A percentile compares a stretch with the other conserved stretches of the same genome.
phyloP scores from a whole-genome alignment of 2,329 filamentous ascomycete species.

The Waltergamsia citrina region DNA sequence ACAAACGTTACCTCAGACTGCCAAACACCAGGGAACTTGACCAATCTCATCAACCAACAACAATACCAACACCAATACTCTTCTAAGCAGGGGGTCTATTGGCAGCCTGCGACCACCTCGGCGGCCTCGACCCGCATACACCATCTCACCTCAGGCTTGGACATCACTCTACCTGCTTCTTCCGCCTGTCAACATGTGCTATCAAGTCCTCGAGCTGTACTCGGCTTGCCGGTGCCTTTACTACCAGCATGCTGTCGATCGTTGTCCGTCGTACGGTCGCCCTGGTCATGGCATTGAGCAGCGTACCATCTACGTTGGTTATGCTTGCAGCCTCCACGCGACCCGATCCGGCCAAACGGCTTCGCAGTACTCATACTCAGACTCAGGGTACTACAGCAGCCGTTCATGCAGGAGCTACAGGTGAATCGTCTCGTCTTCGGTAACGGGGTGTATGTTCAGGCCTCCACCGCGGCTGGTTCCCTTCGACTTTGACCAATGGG shows the following conservation, averaged over 20 bases:
- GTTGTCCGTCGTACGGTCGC: constrained; percentile 66
- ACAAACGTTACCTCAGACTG: background rate
- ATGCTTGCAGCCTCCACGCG: constrained; percentile 56
- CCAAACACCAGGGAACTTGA: background rate
- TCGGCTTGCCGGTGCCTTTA: constrained; percentile 82
- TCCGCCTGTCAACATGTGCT: constrained; percentile 71
- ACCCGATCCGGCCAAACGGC: constrained; percentile 27
- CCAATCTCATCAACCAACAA: background rate
- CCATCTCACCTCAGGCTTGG: background rate
- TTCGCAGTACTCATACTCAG: constrained; percentile 34
- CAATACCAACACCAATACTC: background rate
- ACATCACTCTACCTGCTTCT: constrained; percentile 10
- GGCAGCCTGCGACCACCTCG: constrained; percentile 43
- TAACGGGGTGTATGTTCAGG: constrained; percentile 32
- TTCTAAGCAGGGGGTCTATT: too few relatives aligned
- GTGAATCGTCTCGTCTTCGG: constrained; percentile 46
- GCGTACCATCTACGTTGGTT: constrained; percentile 73
- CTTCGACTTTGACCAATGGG: constrained; percentile 36
- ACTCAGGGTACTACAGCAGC: constrained; percentile 44
- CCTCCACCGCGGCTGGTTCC: constrained; percentile 17
- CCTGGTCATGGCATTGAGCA: constrained; percentile 63
- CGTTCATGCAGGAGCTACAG: constrained; percentile 36
- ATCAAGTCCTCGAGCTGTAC: constrained; percentile 77
- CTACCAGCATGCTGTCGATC: constrained; percentile 78
- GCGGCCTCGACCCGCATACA: constrained; percentile 50